Percentiles rank a stretch among this genome's conserved stretches.
Conservation (phyloP, 2,329 filamentous ascomycete species). For the Diaporthe amygdali region DNA sequence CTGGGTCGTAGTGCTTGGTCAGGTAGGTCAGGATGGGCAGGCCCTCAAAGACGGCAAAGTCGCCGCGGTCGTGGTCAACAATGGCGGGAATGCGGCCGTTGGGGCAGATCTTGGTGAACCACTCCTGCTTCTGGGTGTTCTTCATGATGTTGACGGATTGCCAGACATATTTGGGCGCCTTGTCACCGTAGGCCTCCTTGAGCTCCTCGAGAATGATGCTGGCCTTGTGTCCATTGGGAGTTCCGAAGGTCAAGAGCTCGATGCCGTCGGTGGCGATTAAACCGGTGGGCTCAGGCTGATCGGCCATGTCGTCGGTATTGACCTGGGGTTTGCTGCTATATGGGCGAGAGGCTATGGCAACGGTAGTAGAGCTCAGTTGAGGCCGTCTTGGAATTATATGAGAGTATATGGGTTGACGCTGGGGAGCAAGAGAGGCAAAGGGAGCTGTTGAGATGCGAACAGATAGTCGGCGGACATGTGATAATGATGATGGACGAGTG, state of each 20-base stretch:
- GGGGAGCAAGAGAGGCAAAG: neutral
- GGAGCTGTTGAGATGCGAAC: neutral
- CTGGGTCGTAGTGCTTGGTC: slow-evolving; percentile 72
- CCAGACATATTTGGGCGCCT: slow-evolving; percentile 41
- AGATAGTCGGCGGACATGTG: neutral
- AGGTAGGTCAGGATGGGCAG: slow-evolving; percentile 77
- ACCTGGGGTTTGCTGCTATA: neutral
- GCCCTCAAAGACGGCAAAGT: slow-evolving; percentile 74
- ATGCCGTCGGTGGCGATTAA: slow-evolving; percentile 68
- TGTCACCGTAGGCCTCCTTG: slow-evolving; percentile 65
- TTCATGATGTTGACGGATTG: slow-evolving; percentile 64
- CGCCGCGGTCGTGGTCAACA: slow-evolving; percentile 67
- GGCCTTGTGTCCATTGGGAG: slow-evolving; percentile 61
- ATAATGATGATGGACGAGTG: too few relatives aligned
- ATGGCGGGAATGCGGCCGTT: slow-evolving; percentile 72
- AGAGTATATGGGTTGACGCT: neutral
- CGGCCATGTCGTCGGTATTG: slow-evolving; percentile 15
- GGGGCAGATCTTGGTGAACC: slow-evolving; percentile 67
- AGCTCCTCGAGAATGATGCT: slow-evolving; percentile 70
- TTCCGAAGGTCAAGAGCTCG: slow-evolving; percentile 65
- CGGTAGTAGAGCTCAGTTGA: neutral
- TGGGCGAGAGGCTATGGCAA: neutral
- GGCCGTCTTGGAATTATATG: neutral
- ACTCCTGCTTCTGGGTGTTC: slow-evolving; percentile 71
- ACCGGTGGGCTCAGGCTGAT: slow-evolving; percentile 54